Evolutionary conservation across 306 rosid genomes (phyloP).

Genomic region (Cajanus cajan): DNA sequence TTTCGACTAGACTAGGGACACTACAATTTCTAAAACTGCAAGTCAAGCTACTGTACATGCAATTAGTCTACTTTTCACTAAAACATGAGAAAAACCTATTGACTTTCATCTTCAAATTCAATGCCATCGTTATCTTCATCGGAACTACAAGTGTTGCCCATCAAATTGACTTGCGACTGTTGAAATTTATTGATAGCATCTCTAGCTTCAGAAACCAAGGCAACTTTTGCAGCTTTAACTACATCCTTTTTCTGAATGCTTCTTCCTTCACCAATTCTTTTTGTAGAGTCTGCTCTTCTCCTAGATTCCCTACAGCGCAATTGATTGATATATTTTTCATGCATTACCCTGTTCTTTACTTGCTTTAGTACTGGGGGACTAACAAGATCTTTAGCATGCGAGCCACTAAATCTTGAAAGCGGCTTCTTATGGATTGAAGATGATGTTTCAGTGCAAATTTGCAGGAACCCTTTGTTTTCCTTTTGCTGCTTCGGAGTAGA

Average conservation of each 20-base stretch:
- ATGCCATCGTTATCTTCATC: constrained; percentile 42
- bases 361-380: constrained; percentile 83
- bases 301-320: constrained; percentile 64
- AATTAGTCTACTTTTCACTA: background rate
- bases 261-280: constrained; percentile 30
- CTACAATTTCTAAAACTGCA: constrained; percentile 15
- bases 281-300: constrained; percentile 50
- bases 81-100: constrained; percentile 9
- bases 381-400: constrained; percentile 36
- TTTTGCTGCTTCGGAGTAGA: constrained; percentile 57
- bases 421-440: constrained; percentile 51
- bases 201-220: constrained; percentile 73
- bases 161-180: constrained; percentile 36
- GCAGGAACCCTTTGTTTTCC: constrained; percentile 42
- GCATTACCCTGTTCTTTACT: constrained; percentile 64
- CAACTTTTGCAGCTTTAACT: constrained; percentile 62
- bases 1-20: background rate
- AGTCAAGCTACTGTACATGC: constrained; percentile 17
- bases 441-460: constrained; percentile 44
- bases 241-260: constrained; percentile 34
- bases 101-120: constrained; percentile 39
- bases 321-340: constrained; percentile 82
- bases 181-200: constrained; percentile 62
- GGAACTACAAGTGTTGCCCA: constrained; percentile 23
- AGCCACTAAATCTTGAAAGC: constrained; percentile 56